These are phyloP conservation scores for Seiridium unicorne DNA, from an alignment of 2,329 filamentous ascomycete species.

Conservation along the genomic window DNA sequence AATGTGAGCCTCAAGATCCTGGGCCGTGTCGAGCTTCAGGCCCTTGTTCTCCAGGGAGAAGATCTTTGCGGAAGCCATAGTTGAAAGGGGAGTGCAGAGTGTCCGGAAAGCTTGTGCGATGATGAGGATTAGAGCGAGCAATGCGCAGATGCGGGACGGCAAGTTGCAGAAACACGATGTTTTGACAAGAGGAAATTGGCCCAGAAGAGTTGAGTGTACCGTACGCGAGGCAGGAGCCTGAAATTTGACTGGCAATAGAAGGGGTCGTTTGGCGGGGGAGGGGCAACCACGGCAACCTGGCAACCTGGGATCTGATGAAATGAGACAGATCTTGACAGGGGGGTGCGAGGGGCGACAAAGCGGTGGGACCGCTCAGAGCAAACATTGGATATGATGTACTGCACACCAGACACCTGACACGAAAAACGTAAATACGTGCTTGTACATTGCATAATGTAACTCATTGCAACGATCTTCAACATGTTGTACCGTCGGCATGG, in stretches of 20 bases:
- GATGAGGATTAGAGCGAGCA: no score
- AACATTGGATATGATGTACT: no score
- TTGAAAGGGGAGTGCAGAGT: constrained; percentile 1
- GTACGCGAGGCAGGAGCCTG: background rate
- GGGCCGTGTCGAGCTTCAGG: constrained; percentile 87
- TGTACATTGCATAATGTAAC: no score
- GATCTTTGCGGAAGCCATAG: constrained; percentile 59
- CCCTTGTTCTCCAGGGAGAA: constrained; percentile 92
- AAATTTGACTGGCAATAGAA: background rate
- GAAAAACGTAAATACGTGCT: no score
- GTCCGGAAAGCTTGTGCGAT: no score
- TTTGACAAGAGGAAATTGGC: background rate
- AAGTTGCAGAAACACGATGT: background rate
- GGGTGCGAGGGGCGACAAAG: no score
- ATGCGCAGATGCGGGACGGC: background rate
- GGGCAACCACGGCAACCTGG: constrained; percentile 5
- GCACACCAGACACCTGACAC: no score
- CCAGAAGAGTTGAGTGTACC: background rate
- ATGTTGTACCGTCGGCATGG: no score
- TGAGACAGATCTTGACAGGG: background rate
- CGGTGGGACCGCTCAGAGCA: no score
- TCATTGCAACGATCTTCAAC: no score
- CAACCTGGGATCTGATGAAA: background rate
- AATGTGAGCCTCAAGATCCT: constrained; percentile 83
- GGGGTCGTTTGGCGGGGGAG: constrained; percentile 4